Conservation (phyloP, 805 yeast species). For the Metschnikowia matae region DNA sequence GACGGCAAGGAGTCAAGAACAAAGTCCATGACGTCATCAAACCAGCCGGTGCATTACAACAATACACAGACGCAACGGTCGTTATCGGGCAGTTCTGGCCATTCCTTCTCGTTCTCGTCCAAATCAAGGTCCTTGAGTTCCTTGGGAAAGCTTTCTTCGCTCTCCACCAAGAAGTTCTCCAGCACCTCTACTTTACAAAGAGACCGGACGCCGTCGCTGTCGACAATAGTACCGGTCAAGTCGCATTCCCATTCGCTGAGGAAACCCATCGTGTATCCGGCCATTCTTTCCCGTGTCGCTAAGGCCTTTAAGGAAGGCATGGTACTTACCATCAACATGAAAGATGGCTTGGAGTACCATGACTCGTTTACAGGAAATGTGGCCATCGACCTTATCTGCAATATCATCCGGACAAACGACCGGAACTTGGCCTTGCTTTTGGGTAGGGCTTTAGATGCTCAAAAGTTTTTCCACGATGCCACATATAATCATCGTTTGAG, state of each 20-base stretch:
- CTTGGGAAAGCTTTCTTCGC: slow-evolving; percentile 36
- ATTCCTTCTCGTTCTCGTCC: slow-evolving; percentile 28
- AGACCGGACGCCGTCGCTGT: slow-evolving; percentile 30
- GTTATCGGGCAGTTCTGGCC: slow-evolving; percentile 19
- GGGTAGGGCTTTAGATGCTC: slow-evolving; percentile 92
- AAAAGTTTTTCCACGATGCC: slow-evolving; percentile 90
- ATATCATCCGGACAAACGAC: slow-evolving; percentile 84
- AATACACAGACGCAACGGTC: slow-evolving; percentile 26
- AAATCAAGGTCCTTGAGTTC: slow-evolving; percentile 41
- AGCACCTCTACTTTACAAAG: slow-evolving; percentile 31
- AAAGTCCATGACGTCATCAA: slow-evolving; percentile 13
- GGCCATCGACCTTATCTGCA: slow-evolving; percentile 87
- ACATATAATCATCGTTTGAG: slow-evolving; percentile 90
- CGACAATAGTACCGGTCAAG: slow-evolving; percentile 32
- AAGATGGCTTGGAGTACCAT: slow-evolving; percentile 87
- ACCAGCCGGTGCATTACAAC: slow-evolving; percentile 6
- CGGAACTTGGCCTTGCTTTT: slow-evolving; percentile 82
- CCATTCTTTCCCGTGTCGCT: slow-evolving; percentile 82
- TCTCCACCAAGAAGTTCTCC: slow-evolving; percentile 38
- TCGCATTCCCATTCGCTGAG: slow-evolving; percentile 38
- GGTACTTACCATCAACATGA: slow-evolving; percentile 70
- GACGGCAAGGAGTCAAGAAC: slow-evolving; percentile 9
- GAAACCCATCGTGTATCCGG: slow-evolving; percentile 82
- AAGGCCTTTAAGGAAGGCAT: slow-evolving; percentile 66
- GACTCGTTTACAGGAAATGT: slow-evolving; percentile 92